phyloP scores from a whole-genome alignment of 2,329 filamentous ascomycete genomes.

The Didymella pinodella region DNA sequence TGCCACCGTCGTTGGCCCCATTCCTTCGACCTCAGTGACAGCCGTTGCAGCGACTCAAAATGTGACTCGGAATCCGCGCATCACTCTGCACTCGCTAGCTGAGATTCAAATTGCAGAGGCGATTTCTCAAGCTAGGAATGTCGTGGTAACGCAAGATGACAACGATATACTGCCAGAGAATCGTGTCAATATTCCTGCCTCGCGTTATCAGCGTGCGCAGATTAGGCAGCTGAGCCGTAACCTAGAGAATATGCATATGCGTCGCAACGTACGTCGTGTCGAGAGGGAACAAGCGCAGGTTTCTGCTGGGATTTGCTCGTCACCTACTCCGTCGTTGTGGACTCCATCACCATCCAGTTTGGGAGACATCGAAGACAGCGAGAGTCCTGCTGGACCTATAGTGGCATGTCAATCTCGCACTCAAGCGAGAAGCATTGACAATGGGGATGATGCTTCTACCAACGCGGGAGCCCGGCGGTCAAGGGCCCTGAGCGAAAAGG shows the following conservation, averaged over 20 bases:
- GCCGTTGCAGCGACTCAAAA: no score
- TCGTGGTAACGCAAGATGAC: background rate
- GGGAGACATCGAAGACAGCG: no score
- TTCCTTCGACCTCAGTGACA: background rate
- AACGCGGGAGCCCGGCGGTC: no score
- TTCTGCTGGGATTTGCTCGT: background rate
- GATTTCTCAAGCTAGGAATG: background rate
- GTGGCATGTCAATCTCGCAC: no score
- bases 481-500: background rate
- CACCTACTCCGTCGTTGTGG: background rate
- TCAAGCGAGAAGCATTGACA: no score
- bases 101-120: background rate
- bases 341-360: background rate
- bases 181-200: background rate
- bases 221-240: background rate
- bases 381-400: no score
- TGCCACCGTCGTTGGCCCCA: background rate
- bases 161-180: background rate
- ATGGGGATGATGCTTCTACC: no score
- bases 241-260: background rate
- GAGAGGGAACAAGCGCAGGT: background rate
- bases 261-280: background rate
- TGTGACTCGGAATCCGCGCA: background rate
- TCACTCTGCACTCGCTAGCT: background rate
- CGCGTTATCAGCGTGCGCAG: background rate